A percentile compares a stretch with the other conserved stretches of the same genome.
Evolutionary conservation across 2,329 filamentous ascomycete genomes (phyloP).

Genomic region (Tolypocladium cylindrosporum): DNA sequence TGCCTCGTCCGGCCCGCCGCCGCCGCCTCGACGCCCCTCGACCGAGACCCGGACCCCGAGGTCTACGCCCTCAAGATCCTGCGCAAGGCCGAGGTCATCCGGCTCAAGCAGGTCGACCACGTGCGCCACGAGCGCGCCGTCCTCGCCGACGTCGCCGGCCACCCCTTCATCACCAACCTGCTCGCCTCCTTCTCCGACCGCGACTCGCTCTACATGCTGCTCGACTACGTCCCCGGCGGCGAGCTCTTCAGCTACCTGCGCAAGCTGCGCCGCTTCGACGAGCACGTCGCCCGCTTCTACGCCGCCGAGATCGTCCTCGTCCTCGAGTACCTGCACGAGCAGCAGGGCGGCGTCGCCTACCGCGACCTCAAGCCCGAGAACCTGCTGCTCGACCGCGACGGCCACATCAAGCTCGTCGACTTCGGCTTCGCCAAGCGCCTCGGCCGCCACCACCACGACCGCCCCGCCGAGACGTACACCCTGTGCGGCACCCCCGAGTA

Average conservation of each 20-base stretch:
- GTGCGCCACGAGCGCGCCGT: slow-evolving; percentile 75
- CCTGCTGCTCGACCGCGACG: slow-evolving; percentile 64
- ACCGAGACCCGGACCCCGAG: slow-evolving; percentile 24
- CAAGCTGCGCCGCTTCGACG: slow-evolving; percentile 68
- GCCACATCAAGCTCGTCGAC: slow-evolving; percentile 74
- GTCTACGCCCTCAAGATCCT: slow-evolving; percentile 79
- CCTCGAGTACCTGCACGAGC: slow-evolving; percentile 70
- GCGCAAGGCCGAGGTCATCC: slow-evolving; percentile 63
- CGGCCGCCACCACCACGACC: slow-evolving; percentile 39
- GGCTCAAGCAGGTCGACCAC: slow-evolving; percentile 78
- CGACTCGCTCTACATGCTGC: slow-evolving; percentile 72
- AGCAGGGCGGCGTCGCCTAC: slow-evolving; percentile 68
- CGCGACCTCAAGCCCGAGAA: slow-evolving; percentile 79
- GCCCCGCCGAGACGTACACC: slow-evolving; percentile 63
- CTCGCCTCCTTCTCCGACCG: slow-evolving; percentile 70
- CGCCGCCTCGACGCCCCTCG: slow-evolving; percentile 29
- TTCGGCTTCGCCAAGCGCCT: slow-evolving; percentile 80
- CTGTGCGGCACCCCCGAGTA: slow-evolving; percentile 79
- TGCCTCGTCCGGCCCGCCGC: slow-evolving; percentile 62
- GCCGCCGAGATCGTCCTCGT: slow-evolving; percentile 76
- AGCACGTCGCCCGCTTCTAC: slow-evolving; percentile 70
- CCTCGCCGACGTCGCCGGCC: slow-evolving; percentile 65
- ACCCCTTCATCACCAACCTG: slow-evolving; percentile 76
- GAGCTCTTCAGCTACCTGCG: slow-evolving; percentile 79
- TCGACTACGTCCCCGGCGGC: slow-evolving; percentile 75